phyloP scores from a whole-genome alignment of 2,329 filamentous ascomycete genomes.

The Fusarium paranaense region DNA sequence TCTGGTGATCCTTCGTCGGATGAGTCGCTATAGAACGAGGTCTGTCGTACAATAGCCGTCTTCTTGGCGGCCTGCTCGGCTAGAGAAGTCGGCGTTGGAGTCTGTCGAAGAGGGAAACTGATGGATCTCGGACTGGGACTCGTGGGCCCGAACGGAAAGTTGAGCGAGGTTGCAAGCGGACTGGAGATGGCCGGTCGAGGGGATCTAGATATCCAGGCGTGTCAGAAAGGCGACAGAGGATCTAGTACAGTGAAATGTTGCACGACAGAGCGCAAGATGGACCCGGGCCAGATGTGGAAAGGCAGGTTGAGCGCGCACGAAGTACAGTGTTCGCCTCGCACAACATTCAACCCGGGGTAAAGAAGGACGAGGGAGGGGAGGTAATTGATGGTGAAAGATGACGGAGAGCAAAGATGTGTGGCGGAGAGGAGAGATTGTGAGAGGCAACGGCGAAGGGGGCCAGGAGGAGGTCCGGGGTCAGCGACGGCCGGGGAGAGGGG shows the following conservation, averaged over 20 bases:
- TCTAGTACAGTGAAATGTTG: conserved; percentile 32
- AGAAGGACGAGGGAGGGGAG: conserved; percentile 16
- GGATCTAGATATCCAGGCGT: conserved; percentile 53
- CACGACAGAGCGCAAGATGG: conserved; percentile 41
- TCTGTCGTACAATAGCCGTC: conserved; percentile 36
- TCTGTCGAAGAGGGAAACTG: conserved; percentile 40
- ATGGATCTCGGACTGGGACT: conserved; percentile 53
- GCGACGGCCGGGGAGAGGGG: conserved; percentile 30
- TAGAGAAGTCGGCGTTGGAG: conserved; percentile 40
- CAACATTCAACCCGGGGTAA: conserved; percentile 33
- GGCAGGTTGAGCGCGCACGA: conserved; percentile 36
- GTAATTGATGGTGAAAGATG: conserved; percentile 28
- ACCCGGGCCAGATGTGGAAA: conserved; percentile 28
- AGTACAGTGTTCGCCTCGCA: conserved; percentile 41
- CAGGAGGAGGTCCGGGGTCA: conserved; percentile 38
- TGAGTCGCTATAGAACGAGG: conserved; percentile 53
- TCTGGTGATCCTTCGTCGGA: conserved; percentile 51
- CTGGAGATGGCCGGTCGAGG: conserved; percentile 61
- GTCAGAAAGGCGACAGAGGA: conserved; percentile 26
- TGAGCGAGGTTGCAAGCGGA: conserved; percentile 60
- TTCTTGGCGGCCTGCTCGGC: conserved; percentile 28
- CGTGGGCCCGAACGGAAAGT: conserved; percentile 56
- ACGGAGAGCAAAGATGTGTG: conserved; percentile 28
- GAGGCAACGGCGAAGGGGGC: conserved; percentile 38
- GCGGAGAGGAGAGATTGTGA: conserved; percentile 40